phyloP scores from a whole-genome alignment of 345 rosid species.

The Eucalyptus fibrosa region DNA sequence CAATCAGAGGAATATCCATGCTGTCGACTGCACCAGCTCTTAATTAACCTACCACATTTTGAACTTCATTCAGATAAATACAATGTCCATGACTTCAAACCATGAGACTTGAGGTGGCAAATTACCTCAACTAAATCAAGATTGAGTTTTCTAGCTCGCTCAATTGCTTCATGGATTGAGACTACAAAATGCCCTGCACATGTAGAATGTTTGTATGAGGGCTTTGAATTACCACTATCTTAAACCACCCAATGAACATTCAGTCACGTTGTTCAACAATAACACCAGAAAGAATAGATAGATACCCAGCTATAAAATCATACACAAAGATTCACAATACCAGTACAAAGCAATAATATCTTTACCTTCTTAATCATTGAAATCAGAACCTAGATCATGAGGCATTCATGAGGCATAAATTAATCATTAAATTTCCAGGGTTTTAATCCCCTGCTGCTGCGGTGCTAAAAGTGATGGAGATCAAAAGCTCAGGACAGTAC shows the following conservation, averaged over 20 bases:
- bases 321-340: background rate
- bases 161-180: conserved; percentile 28
- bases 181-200: conserved; percentile 32
- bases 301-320: background rate
- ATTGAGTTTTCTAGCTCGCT: conserved; percentile 19
- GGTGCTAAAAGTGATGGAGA: background rate
- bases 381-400: background rate
- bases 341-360: background rate
- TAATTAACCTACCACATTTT: background rate
- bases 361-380: background rate
- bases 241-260: background rate
- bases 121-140: conserved; percentile 59
- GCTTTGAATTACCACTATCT: background rate
- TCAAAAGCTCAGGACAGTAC: background rate
- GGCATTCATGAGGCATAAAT: background rate
- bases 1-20: background rate
- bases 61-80: background rate
- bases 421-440: background rate
- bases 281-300: background rate
- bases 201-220: background rate
- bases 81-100: background rate
- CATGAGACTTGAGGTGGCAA: background rate
- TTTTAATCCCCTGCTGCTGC: background rate
- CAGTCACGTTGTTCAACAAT: background rate
- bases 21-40: background rate